Conservation (phyloP, 176 grass and related monocot genomes). For the Aegilops umbellulata region DNA sequence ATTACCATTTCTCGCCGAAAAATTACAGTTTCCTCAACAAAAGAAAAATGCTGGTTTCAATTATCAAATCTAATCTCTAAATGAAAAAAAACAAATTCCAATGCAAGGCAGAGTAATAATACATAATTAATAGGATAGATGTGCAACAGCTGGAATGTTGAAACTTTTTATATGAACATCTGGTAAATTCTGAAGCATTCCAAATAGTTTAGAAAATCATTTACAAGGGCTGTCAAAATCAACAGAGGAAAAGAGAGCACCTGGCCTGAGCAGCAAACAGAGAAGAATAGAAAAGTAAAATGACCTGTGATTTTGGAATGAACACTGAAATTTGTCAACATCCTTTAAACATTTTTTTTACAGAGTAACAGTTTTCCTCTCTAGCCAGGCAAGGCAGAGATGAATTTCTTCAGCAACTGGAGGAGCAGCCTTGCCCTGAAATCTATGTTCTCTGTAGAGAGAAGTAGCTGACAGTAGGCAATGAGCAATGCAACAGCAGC, state of each 20-base stretch:
- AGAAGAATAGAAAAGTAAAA: not conserved
- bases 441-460: no score
- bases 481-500: not conserved
- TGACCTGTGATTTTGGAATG: not conserved
- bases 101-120: not conserved
- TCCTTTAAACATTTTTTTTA: conserved; percentile 37
- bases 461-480: not conserved
- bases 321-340: not conserved
- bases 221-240: not conserved
- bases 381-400: not conserved
- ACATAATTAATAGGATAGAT: not conserved
- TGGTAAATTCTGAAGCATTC: not conserved
- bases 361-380: conserved; percentile 16
- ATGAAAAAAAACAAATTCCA: not conserved
- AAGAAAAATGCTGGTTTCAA: no score
- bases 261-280: not conserved
- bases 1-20: not conserved
- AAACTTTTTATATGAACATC: not conserved
- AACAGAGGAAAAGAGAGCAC: not conserved
- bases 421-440: conserved; percentile 11
- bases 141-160: not conserved
- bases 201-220: not conserved
- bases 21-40: not conserved
- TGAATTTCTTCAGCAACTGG: not conserved
- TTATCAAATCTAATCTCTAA: not conserved